Base-by-base conservation (phyloP, 768 basidiomycete genomes). In the Mrakia hoshinonis region DNA sequence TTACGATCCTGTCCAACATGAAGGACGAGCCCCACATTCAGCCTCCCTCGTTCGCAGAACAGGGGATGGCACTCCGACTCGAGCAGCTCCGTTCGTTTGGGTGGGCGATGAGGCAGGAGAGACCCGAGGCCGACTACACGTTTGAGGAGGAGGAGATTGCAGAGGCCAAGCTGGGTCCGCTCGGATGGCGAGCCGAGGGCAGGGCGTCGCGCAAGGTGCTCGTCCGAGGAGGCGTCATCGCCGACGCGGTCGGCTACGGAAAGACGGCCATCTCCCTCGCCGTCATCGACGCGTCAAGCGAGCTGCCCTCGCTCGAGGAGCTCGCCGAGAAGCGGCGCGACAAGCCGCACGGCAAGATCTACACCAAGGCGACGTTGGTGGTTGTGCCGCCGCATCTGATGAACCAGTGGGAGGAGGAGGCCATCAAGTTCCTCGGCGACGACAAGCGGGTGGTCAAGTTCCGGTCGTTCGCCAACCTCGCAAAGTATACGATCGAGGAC, bases 191-290 rank as follows among this genome's bases (percentile, higher is more conserved):
- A 75, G 91, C 91, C n/a, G 92, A 96, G 79, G 93, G 90, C 49
- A 87, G 90, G 51, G 92, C 90, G 4, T 86, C 89, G 74, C 81
- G 92, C 43, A 85, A 88, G 0, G 84, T 91, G 65, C 83, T 80
- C 72, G 81, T 96, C 51, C 84, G 90, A 68, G 93, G 94, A 22
- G 93, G 94, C 13, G 93, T 96, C 61, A 85, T 96, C 55, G 93
- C 93, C 15, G 94, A 97, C 76, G 89, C 94, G 81, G 94, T 97
- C 73, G 94, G 94, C 64, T 97, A 97, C 77, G 94, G 94, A 22
- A 97, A 97, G 81, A 97, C 94, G 0, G 93, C 92, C 26, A 94
- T 96, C 74, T 92, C 91, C 2, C 84, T 97, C 36, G 93, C 89
- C 24, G 83, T 97, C 72, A 88, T 96, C 73, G 88, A 89, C 74